phyloP scores from a whole-genome alignment of 73 alveolate genomes.

The Urostyla sp. region DNA sequence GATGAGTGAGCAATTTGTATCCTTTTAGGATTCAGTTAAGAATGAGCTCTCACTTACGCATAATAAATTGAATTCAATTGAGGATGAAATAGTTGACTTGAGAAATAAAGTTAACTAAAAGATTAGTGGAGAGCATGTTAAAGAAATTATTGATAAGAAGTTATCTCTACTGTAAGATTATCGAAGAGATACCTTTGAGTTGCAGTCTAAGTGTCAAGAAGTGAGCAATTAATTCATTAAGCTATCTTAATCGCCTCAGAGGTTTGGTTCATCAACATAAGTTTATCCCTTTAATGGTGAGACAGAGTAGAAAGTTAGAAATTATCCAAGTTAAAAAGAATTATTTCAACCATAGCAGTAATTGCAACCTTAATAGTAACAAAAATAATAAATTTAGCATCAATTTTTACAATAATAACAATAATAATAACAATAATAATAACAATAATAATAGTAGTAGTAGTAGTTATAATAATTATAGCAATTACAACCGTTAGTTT shows the following conservation, averaged over 20 bases:
- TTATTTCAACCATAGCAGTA: neutral
- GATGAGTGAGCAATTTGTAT: neutral
- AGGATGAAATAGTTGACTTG: neutral
- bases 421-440: neutral
- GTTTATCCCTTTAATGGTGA: neutral
- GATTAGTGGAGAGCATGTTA: slow-evolving; percentile 29
- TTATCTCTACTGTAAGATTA: neutral
- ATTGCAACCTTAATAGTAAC: neutral
- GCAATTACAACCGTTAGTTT: neutral
- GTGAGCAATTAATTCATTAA: neutral
- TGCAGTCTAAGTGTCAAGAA: neutral
- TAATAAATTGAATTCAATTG: neutral
- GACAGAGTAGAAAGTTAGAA: neutral
- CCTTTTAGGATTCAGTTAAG: slow-evolving; percentile 8
- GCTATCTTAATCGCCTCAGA: neutral
- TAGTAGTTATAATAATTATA: neutral
- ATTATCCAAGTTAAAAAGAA: neutral
- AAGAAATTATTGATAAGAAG: slow-evolving; percentile 24
- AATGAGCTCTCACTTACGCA: slow-evolving; percentile 2
- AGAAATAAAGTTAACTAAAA: neutral
- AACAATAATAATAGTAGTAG: no score
- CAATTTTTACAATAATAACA: neutral
- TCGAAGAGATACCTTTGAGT: neutral
- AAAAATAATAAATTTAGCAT: neutral
- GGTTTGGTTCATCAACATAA: neutral